These are phyloP conservation scores for Lunasporangiospora selenospora DNA, from an alignment of 192 early-diverging fungal species.

Conservation along the genomic window DNA sequence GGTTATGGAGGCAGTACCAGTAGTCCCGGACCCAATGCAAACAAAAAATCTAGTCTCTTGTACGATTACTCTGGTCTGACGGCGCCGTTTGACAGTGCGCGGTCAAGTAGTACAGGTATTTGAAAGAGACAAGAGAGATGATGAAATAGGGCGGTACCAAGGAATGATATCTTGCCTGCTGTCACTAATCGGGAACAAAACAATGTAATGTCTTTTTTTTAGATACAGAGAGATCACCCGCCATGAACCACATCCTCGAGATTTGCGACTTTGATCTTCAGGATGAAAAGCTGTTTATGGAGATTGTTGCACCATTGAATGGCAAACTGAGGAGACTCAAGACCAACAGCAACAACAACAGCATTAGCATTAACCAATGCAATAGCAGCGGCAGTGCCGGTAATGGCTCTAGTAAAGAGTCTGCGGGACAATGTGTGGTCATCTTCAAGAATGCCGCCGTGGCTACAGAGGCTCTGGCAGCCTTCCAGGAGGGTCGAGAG, in stretches of 20 bases:
- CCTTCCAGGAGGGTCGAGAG: constrained; percentile 36
- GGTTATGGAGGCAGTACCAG: constrained; percentile 19
- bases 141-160: too few species aligned
- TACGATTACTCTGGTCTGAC: constrained; percentile 26
- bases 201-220: neutral
- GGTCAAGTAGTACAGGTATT: constrained; percentile 19
- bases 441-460: constrained; percentile 34
- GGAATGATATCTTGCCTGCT: neutral
- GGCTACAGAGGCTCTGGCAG: constrained; percentile 24
- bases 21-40: constrained; percentile 6
- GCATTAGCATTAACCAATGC: too few species aligned
- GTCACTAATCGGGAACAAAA: neutral
- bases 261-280: constrained; percentile 28
- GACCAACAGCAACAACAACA: constrained; percentile 2
- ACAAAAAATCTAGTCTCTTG: constrained; percentile 31
- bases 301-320: too few species aligned
- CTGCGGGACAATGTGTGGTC: constrained; percentile 17
- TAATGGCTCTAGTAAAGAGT: too few species aligned
- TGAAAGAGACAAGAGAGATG: too few species aligned
- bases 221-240: constrained; percentile 26
- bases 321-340: constrained; percentile 19
- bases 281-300: too few species aligned
- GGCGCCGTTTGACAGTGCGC: constrained; percentile 9
- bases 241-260: constrained; percentile 36
- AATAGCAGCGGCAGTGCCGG: too few species aligned